These are phyloP conservation scores for Toxicodendron radicans DNA, from an alignment of 345 rosid species.

Conservation along the genomic window DNA sequence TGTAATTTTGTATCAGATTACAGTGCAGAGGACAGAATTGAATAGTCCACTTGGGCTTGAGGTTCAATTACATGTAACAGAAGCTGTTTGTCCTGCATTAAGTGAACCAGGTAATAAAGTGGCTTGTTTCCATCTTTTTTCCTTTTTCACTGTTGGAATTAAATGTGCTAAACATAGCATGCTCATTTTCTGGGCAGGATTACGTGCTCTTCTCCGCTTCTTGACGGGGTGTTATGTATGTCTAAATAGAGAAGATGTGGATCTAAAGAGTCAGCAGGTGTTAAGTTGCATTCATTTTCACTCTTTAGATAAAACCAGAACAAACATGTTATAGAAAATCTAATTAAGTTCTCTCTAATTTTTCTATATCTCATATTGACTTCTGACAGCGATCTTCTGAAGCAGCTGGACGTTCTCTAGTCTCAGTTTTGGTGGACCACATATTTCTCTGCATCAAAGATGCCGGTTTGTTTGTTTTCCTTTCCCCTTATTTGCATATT, in stretches of 20 bases:
- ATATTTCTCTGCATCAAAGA: slow-evolving; percentile 94
- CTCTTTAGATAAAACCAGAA: neutral
- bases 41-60: slow-evolving; percentile 96
- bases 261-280: slow-evolving; percentile 86
- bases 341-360: slow-evolving; percentile 10
- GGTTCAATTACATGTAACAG: slow-evolving; percentile 92
- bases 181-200: slow-evolving; percentile 51
- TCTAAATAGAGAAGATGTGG: slow-evolving; percentile 93
- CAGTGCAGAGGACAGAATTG: slow-evolving; percentile 89
- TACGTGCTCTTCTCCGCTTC: slow-evolving; percentile 97
- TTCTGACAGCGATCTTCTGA: slow-evolving; percentile 67
- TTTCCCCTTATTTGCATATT: neutral
- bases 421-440: slow-evolving; percentile 92
- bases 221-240: slow-evolving; percentile 89
- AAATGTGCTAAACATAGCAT: slow-evolving; percentile 1
- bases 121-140: neutral
- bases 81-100: slow-evolving; percentile 96
- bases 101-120: slow-evolving; percentile 85
- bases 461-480: slow-evolving; percentile 61
- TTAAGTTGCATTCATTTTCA: slow-evolving; percentile 8
- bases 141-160: slow-evolving; percentile 5
- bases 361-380: slow-evolving; percentile 29
- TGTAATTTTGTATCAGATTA: slow-evolving; percentile 57
- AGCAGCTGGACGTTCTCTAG: slow-evolving; percentile 91
- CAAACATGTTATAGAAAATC: slow-evolving; percentile 2